These are phyloP conservation scores for Fraxinus sp. DNA, from an alignment of 305 asterid genomes.

Conservation along the genomic window DNA sequence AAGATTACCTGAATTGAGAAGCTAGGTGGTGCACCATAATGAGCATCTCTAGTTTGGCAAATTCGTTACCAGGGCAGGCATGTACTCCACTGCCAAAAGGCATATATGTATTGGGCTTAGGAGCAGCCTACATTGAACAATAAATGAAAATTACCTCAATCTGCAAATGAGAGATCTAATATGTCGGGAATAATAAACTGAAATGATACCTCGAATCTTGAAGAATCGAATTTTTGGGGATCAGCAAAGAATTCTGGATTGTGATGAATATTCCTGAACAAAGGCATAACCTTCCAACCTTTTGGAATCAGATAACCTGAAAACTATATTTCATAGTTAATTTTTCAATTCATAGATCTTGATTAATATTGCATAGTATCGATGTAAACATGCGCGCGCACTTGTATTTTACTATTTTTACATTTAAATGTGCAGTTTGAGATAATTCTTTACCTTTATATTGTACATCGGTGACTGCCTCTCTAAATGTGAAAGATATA, in stretches of 20 bases:
- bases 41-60: constrained; percentile 83
- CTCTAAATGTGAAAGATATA: constrained; percentile 85
- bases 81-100: constrained; percentile 90
- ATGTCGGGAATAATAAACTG: not conserved
- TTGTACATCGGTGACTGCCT: constrained; percentile 78
- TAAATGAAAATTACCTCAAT: not conserved
- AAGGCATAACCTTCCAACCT: constrained; percentile 98
- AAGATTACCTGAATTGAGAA: constrained; percentile 60
- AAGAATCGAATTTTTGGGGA: constrained; percentile 67
- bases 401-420: not conserved
- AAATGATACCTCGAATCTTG: constrained; percentile 83
- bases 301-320: constrained; percentile 81
- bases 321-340: not conserved
- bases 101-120: constrained; percentile 74
- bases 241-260: constrained; percentile 73
- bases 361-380: not conserved
- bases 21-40: constrained; percentile 71
- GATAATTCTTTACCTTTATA: constrained; percentile 55
- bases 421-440: not conserved
- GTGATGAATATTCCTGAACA: constrained; percentile 88
- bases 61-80: constrained; percentile 91
- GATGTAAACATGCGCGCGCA: not conserved
- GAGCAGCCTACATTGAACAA: constrained; percentile 21
- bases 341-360: not conserved
- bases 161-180: not conserved